Evolutionary conservation across 306 rosid genomes (phyloP), one percentile per base, ranked within the genome.

Genomic region (Sphenostylis stenocarpa): DNA sequence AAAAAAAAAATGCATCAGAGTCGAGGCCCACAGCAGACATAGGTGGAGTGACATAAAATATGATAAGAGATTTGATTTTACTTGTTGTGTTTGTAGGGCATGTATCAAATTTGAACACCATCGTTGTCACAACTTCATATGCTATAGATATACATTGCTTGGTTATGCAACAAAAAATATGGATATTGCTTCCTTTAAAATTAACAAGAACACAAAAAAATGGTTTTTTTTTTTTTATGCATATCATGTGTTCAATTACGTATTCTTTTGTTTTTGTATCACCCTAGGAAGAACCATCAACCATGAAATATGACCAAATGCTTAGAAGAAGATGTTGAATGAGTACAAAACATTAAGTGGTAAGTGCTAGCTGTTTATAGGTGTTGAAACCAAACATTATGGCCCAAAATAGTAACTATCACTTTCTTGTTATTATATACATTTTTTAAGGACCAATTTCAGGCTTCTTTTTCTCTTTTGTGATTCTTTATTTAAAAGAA

Each of bases 381-480:
- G 15, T 58, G 49, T 19, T 12, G 5, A 11, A 19, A 38, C 49
- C 31, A 38, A 64, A 38, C 49, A 39, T 64, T 21, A 28, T 2
- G 4, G 36, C 20, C 1, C 21, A 77, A 52, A 66, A 60, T 48
- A 24, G 72, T 60, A 24, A 48, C 72, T 24, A 61, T 49, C 66
- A 26, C 67, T 79, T 79, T 79, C 57, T 60, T 79, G 4, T 16
- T 78, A 36, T 17, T 61, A 29, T 31, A 19, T 4, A 5, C 52
- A 15, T 4, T 12, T 62, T 29, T 45, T 48, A 36, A 9, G 2
- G 14, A 29, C 8, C 21, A 0, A 61, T 24, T 24, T 79, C 26
- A 11, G 19, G 26, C 20, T 38, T 58, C 21, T 38, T 56, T 77
- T 31, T 41, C 39, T 56, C 38, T 58, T 55, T 38, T 17, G 1